Percentiles rank a stretch among this genome's conserved stretches.
Evolutionary conservation across 495 filamentous ascomycete species (phyloP).

Genomic region (Penicillium arizonense): DNA sequence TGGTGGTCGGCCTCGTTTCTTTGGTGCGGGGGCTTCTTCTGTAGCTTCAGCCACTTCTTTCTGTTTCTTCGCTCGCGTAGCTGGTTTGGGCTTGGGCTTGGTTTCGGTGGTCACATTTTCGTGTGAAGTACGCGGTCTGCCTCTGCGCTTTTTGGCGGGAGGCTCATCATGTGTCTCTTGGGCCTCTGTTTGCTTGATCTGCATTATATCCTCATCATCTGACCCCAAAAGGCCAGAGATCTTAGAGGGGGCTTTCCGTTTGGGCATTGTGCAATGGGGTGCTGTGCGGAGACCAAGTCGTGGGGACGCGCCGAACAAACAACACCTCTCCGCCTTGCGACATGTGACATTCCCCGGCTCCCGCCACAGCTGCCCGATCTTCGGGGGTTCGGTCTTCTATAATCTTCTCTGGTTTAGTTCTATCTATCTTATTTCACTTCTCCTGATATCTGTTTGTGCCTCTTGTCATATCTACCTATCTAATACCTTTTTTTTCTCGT

Average conservation of each 20-base stretch:
- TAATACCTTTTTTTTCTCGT: conserved; percentile 7
- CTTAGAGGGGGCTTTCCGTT: conserved; percentile 49
- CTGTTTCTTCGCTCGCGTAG: conserved; percentile 15
- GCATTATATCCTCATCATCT: conserved; percentile 62
- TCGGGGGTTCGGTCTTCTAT: conserved; percentile 15
- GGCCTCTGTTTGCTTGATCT: conserved; percentile 19
- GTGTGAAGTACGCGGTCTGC: conserved; percentile 34
- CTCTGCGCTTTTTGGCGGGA: conserved; percentile 40
- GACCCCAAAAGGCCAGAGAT: conserved; percentile 65
- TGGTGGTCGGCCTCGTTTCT: conserved; percentile 37
- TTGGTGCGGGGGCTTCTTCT: conserved; percentile 29
- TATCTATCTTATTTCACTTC: conserved; percentile 2
- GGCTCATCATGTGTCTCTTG: conserved; percentile 33
- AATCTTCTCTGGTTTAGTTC: background rate
- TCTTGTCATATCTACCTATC: background rate
- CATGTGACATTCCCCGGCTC: conserved; percentile 26
- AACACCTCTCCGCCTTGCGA: conserved; percentile 24
- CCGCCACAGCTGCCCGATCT: conserved; percentile 33
- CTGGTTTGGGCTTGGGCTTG: conserved; percentile 12
- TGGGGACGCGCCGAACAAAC: conserved; percentile 11
- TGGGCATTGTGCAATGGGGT: conserved; percentile 46
- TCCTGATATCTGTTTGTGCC: background rate
- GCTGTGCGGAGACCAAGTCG: background rate
- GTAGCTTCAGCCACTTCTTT: conserved; percentile 25
- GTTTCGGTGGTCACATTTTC: conserved; percentile 20